Evolutionary conservation across 257 asterid genomes (phyloP), one percentile per base, ranked within the genome.

Genomic region (Lithospermum erythrorhizon): DNA sequence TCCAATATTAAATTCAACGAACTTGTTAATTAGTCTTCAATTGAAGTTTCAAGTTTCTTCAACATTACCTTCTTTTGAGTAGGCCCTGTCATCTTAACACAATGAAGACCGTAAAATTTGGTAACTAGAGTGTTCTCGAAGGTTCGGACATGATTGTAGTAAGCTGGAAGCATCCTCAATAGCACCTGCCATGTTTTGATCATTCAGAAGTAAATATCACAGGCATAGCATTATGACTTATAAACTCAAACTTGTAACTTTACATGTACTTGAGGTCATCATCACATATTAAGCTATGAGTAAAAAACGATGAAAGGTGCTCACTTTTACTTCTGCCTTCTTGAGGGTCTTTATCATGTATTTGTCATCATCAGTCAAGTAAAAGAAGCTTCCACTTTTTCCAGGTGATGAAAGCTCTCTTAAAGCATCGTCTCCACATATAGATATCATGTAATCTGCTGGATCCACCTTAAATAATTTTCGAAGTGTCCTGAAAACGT

Each of bases 321-420:
- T 80, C 73, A 90, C 98, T 81, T 90, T 90, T 57, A 86, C 96
- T 83, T 90, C 98, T 6, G 98, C 71, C 61, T 87, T 91, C 75
- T 84, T 91, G 85, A 91, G 76, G 41, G 98, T 91, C 78, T 91
- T 91, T 54, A 91, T 91, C 96, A 91, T 83, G 84, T 87, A 91
- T 74, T 78, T 88, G 69, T 91, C 96, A 57, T 91, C 95, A 49
- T 78, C 73, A 53, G 98, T 90, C 75, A 90, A 71, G 87, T 90
- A 90, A 71, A 90, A 90, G 65, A 87, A 86, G 77, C 98, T 88
- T 32, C 98, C 98, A 60, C 98, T 91, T 73, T 91, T 91, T 30
- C 98, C 96, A 8, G 98, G 98, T 16, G 98, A 91, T 6, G 96
- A 91, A 65, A 91, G 95, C 84, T 91, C 96, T 22, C 98, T 78